Conservation (phyloP, 495 filamentous ascomycete species). For the Platismatia glauca region DNA sequence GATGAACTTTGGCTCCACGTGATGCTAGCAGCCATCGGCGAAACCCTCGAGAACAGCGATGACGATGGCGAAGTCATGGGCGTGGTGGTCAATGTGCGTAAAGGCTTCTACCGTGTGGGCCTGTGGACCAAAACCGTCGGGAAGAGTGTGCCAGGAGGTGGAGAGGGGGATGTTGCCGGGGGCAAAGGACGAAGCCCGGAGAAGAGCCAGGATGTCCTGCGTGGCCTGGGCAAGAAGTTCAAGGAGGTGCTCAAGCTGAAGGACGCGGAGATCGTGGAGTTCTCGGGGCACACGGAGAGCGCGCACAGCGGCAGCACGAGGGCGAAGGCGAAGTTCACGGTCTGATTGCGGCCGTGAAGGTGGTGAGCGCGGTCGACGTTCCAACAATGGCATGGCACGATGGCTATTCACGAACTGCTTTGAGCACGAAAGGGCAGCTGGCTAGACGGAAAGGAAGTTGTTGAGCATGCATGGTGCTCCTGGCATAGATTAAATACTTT, state of each 20-base stretch:
- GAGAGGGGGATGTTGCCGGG: conserved; percentile 56
- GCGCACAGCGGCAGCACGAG: conserved; percentile 87
- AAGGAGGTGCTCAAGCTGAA: conserved; percentile 79
- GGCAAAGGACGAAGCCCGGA: conserved; percentile 63
- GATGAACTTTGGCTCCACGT: conserved; percentile 96
- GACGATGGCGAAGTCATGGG: conserved; percentile 94
- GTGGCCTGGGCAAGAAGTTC: conserved; percentile 77
- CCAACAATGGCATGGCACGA: background rate
- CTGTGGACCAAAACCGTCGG: conserved; percentile 88
- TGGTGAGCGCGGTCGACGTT: background rate
- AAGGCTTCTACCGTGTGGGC: conserved; percentile 93
- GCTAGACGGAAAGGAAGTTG: background rate
- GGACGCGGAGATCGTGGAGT: conserved; percentile 70
- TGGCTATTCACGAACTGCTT: background rate
- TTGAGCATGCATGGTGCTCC: background rate
- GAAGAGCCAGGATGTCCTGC: conserved; percentile 73
- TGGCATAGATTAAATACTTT: background rate
- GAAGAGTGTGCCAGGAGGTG: conserved; percentile 66
- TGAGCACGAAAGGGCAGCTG: background rate
- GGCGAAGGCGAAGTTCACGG: conserved; percentile 87
- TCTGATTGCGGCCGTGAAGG: conserved; percentile 39
- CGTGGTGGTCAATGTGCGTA: conserved; percentile 96
- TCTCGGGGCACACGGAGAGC: conserved; percentile 91
- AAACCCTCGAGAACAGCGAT: conserved; percentile 90
- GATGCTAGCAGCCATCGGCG: conserved; percentile 92